phyloP scores from a whole-genome alignment of 2,329 filamentous ascomycete species.

The Aspergillus proliferans region DNA sequence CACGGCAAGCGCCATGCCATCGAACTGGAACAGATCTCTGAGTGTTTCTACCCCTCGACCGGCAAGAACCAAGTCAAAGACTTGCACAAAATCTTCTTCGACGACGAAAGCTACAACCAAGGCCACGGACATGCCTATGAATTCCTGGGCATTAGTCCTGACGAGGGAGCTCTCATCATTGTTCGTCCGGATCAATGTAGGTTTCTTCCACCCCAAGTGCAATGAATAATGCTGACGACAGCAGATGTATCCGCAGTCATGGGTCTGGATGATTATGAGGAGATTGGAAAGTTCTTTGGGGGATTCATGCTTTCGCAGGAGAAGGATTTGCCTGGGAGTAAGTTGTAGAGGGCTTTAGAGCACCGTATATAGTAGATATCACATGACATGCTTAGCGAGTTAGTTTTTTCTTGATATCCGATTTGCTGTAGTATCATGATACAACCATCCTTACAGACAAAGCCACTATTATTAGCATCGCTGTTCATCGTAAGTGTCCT shows the following conservation, averaged over 20 bases:
- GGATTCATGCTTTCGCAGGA: slow-evolving; percentile 23
- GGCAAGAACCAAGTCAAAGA: slow-evolving; percentile 53
- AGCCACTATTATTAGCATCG: too few relatives aligned
- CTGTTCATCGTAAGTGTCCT: too few relatives aligned
- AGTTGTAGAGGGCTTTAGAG: too few relatives aligned
- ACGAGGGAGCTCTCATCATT: slow-evolving; percentile 45
- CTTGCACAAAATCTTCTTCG: slow-evolving; percentile 53
- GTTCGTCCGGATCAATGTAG: slow-evolving; percentile 58
- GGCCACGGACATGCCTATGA: slow-evolving; percentile 55
- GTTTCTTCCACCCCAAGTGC: slow-evolving; percentile 11
- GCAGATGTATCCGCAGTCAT: slow-evolving; percentile 38
- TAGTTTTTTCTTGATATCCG: too few relatives aligned
- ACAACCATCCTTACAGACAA: too few relatives aligned
- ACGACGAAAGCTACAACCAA: slow-evolving; percentile 50
- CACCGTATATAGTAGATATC: too few relatives aligned
- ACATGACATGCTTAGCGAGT: too few relatives aligned
- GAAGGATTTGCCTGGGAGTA: background rate
- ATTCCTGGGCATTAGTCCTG: slow-evolving; percentile 47
- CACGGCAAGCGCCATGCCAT: slow-evolving; percentile 43
- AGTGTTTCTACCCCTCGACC: slow-evolving; percentile 51
- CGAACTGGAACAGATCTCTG: slow-evolving; percentile 50
- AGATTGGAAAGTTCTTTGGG: slow-evolving; percentile 31
- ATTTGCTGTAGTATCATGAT: too few relatives aligned
- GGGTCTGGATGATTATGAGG: slow-evolving; percentile 23
- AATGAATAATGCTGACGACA: slow-evolving; percentile 1